phyloP scores from a whole-genome alignment of 495 filamentous ascomycete genomes.

The Copromyces sp. region DNA sequence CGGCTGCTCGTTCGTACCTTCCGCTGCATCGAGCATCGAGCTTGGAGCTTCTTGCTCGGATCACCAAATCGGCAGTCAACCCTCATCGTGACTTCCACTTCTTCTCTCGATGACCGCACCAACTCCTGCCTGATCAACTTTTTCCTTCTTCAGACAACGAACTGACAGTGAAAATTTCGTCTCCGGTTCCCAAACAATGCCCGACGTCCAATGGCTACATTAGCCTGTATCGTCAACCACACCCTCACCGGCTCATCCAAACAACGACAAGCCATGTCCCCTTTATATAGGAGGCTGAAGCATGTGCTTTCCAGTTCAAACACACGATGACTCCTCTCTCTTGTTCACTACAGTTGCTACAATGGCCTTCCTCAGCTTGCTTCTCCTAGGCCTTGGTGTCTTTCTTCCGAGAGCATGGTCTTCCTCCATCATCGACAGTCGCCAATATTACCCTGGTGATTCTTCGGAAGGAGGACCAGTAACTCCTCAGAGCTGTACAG shows the following conservation, averaged over 20 bases:
- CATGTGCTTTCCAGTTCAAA: too few relatives aligned
- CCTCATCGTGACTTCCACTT: neutral
- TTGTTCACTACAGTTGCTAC: neutral
- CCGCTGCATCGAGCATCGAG: neutral
- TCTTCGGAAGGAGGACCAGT: neutral
- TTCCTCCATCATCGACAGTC: neutral
- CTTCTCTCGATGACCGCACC: neutral
- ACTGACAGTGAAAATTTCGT: neutral
- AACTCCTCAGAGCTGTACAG: constrained; percentile 11
- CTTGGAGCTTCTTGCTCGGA: neutral
- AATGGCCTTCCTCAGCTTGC: neutral
- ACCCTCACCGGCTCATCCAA: neutral
- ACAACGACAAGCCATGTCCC: neutral
- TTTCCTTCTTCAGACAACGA: neutral
- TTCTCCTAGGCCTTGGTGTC: constrained; percentile 7
- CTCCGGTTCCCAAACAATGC: neutral
- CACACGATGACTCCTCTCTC: too few relatives aligned
- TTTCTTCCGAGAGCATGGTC: constrained; percentile 6
- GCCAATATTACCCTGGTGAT: constrained; percentile 9
- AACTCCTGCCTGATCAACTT: neutral
- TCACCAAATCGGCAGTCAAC: neutral
- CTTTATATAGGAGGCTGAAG: neutral
- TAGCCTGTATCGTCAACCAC: neutral
- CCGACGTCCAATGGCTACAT: neutral
- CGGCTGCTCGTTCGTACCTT: neutral